These are phyloP conservation scores for Tarenaya hassleriana DNA, from an alignment of 345 rosid genomes.

Conservation along the genomic window DNA sequence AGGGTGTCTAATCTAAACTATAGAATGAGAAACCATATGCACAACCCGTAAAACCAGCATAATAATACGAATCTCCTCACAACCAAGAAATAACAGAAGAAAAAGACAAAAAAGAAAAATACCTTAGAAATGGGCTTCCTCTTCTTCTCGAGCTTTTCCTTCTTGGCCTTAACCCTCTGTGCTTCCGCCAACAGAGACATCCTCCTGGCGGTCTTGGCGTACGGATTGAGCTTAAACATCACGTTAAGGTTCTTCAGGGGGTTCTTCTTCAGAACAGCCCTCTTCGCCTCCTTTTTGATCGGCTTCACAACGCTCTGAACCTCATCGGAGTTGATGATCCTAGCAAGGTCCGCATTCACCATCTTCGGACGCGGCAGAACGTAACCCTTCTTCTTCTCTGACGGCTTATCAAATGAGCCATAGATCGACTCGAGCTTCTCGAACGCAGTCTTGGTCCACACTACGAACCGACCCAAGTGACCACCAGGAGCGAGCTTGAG, in stretches of 20 bases:
- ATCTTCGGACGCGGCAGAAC: conserved; percentile 71
- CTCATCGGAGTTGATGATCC: conserved; percentile 83
- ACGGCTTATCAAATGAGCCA: conserved; percentile 57
- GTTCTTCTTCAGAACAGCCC: conserved; percentile 76
- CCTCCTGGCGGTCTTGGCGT: conserved; percentile 77
- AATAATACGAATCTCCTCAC: background rate
- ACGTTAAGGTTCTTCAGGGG: conserved; percentile 69
- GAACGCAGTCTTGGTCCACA: conserved; percentile 81
- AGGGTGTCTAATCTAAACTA: background rate
- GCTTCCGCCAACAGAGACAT: conserved; percentile 80
- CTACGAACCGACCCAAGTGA: conserved; percentile 65
- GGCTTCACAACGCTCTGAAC: conserved; percentile 77
- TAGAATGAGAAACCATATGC: background rate
- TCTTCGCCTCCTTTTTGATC: conserved; percentile 47
- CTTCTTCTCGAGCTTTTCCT: conserved; percentile 79
- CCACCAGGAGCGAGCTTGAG: conserved; percentile 84
- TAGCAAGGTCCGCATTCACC: conserved; percentile 77
- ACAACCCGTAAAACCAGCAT: background rate
- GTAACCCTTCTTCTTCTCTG: conserved; percentile 77
- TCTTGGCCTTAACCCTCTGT: conserved; percentile 69
- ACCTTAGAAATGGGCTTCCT: conserved; percentile 62
- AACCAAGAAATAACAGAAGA: background rate
- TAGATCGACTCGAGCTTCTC: conserved; percentile 75
- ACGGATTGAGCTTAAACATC: conserved; percentile 69
- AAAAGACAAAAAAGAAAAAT: conserved; percentile 15